Evolutionary conservation across 202 grass and related monocot species (phyloP).

Genomic region (Digitaria exilis): DNA sequence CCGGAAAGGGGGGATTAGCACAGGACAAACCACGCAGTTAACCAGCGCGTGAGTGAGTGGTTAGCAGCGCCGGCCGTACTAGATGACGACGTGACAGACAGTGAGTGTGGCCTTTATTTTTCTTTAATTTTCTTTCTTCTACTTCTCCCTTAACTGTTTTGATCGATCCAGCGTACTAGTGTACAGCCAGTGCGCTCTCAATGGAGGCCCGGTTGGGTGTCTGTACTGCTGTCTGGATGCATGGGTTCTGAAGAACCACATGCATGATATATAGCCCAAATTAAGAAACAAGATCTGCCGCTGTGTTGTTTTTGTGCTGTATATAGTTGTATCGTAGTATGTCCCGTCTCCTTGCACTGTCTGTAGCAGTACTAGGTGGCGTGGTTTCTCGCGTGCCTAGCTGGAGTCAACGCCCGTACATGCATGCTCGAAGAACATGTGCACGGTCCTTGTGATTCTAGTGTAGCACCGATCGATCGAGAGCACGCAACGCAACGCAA

Average conservation of each 20-base stretch:
- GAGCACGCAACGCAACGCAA: too few species aligned
- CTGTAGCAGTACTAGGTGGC: background rate
- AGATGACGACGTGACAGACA: background rate
- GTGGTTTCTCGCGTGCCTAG: background rate
- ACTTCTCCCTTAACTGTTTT: background rate
- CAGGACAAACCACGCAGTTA: background rate
- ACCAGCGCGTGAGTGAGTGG: constrained; percentile 1
- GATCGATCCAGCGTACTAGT: too few species aligned
- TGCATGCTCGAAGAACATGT: background rate
- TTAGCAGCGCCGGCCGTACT: background rate
- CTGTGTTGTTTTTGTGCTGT: background rate
- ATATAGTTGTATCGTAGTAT: background rate
- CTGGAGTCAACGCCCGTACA: constrained; percentile 12
- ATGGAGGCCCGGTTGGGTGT: background rate
- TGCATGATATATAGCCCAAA: background rate
- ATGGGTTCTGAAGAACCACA: too few species aligned
- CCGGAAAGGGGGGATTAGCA: background rate
- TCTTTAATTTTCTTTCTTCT: background rate
- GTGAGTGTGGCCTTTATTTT: background rate
- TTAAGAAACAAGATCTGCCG: background rate
- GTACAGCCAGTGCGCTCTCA: background rate
- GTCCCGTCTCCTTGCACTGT: too few species aligned
- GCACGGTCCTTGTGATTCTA: background rate
- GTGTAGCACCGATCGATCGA: background rate
- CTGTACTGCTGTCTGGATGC: background rate